Percentiles rank a stretch among this genome's conserved stretches.
Conservation (phyloP, 2,329 filamentous ascomycete species). For the Huntiella bhutanensis region DNA sequence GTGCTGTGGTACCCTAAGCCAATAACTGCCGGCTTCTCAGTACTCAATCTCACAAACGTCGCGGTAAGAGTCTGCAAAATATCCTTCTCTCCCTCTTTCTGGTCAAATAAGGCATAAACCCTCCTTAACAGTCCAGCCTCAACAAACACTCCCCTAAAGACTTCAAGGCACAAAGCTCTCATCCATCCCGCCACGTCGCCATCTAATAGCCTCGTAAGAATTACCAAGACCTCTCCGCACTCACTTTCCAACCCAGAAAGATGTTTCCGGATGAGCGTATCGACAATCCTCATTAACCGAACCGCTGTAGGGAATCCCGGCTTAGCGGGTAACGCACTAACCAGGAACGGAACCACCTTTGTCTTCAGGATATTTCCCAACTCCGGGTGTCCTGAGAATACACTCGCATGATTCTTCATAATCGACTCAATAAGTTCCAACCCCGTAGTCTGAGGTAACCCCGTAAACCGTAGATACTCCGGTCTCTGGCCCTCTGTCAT, state of each 20-base stretch:
- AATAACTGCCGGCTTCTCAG: constrained; percentile 76
- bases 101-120: constrained; percentile 67
- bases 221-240: constrained; percentile 62
- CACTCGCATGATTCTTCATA: constrained; percentile 62
- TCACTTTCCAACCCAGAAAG: constrained; percentile 56
- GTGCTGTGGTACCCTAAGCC: constrained; percentile 80
- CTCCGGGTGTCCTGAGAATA: constrained; percentile 63
- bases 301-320: constrained; percentile 67
- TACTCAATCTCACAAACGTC: constrained; percentile 77
- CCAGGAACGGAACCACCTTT: constrained; percentile 66
- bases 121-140: constrained; percentile 61
- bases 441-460: constrained; percentile 63
- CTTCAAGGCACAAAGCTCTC: constrained; percentile 73
- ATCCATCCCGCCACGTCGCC: constrained; percentile 76
- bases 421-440: constrained; percentile 85
- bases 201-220: constrained; percentile 73
- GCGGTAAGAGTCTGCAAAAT: constrained; percentile 70
- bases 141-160: constrained; percentile 69
- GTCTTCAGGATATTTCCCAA: constrained; percentile 60
- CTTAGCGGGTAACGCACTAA: constrained; percentile 57
- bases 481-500: constrained; percentile 70
- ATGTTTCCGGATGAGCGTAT: constrained; percentile 62
- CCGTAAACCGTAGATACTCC: constrained; percentile 62
- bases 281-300: constrained; percentile 63
- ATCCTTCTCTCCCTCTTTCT: constrained; percentile 48